phyloP scores from a whole-genome alignment of 306 rosid genomes.

The Erythrophleum fordii region DNA sequence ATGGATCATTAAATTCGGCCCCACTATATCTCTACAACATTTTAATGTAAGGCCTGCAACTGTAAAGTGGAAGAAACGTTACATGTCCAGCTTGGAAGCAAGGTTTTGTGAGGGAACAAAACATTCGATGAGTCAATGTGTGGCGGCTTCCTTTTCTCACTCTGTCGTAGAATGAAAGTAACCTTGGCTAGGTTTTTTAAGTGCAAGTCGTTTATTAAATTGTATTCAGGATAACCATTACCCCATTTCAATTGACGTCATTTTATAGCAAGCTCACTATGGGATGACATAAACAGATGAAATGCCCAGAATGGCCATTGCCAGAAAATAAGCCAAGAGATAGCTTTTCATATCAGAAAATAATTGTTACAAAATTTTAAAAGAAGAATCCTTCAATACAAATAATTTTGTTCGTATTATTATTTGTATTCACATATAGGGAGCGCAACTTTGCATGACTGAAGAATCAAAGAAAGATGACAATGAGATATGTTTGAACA shows the following conservation, averaged over 20 bases:
- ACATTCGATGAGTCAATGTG: background rate
- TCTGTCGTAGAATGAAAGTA: background rate
- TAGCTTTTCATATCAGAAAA: background rate
- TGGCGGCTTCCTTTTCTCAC: background rate
- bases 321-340: background rate
- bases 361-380: background rate
- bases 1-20: background rate
- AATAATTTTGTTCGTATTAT: background rate
- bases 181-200: background rate
- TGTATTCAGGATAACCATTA: background rate
- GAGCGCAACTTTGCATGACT: background rate
- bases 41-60: background rate
- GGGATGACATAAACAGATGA: no score
- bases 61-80: background rate
- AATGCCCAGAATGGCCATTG: background rate
- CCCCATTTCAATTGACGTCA: background rate
- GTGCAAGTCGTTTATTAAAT: background rate
- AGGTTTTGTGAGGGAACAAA: background rate
- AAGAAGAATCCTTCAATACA: background rate
- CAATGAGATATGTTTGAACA: background rate
- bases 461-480: background rate
- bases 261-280: no score
- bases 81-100: background rate
- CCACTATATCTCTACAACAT: background rate
- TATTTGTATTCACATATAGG: background rate